phyloP scores from a whole-genome alignment of 805 yeast genomes.

The Hyphopichia homilentoma region DNA sequence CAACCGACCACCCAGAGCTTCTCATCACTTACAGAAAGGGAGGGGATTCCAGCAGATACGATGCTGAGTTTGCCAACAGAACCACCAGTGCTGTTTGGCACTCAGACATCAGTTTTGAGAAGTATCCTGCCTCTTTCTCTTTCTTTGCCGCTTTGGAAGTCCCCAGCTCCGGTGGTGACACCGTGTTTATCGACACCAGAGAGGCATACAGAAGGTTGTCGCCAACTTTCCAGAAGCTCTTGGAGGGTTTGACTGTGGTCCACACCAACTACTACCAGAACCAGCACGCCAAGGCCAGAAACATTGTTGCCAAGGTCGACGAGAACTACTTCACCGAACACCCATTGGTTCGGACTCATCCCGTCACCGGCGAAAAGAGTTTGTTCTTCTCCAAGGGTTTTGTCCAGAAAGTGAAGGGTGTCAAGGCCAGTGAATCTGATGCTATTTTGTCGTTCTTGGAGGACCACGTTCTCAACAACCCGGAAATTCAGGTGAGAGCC shows the following conservation, averaged over 20 bases:
- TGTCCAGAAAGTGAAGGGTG: slow-evolving; percentile 18
- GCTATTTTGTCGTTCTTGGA: slow-evolving; percentile 19
- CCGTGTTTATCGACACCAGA: slow-evolving; percentile 21
- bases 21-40: slow-evolving; percentile 19
- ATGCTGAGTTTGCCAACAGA: slow-evolving; percentile 10
- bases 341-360: slow-evolving; percentile 26
- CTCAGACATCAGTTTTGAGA: slow-evolving; percentile 22
- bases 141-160: slow-evolving; percentile 23
- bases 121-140: slow-evolving; percentile 21
- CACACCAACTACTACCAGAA: slow-evolving; percentile 22
- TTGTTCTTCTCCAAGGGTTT: slow-evolving; percentile 19
- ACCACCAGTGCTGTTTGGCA: slow-evolving; percentile 16
- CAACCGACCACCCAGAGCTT: slow-evolving; percentile 19
- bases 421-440: slow-evolving; percentile 18
- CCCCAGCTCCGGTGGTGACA: slow-evolving; percentile 24
- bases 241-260: slow-evolving; percentile 19
- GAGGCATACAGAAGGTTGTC: slow-evolving; percentile 23
- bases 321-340: slow-evolving; percentile 20
- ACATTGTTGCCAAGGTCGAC: slow-evolving; percentile 13
- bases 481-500: slow-evolving; percentile 24
- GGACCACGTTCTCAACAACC: slow-evolving; percentile 18
- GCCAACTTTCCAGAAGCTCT: slow-evolving; percentile 16
- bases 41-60: slow-evolving; percentile 16
- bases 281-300: slow-evolving; percentile 10
- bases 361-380: slow-evolving; percentile 23